Evolutionary conservation across 257 asterid genomes (phyloP).

Genomic region (Fraxinus anomala): DNA sequence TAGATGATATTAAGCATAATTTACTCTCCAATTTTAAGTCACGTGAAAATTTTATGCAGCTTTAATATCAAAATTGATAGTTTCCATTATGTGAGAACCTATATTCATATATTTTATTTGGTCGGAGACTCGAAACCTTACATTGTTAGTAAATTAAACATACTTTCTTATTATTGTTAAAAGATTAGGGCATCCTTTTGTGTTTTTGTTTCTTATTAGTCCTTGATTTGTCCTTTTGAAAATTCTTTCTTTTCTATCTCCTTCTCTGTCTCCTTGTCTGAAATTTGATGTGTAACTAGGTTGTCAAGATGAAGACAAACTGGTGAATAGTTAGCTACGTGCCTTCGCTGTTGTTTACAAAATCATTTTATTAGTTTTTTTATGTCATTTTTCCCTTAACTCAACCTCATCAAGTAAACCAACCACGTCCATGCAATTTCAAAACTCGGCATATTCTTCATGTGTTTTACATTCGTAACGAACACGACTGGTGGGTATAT

Average conservation of each 20-base stretch:
- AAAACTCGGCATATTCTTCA: constrained; percentile 35
- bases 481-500: not conserved
- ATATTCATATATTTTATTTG: too few species aligned
- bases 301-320: constrained; percentile 7
- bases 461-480: constrained; percentile 10
- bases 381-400: constrained; percentile 24
- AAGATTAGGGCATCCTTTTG: not conserved
- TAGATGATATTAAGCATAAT: too few species aligned
- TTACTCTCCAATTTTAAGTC: too few species aligned
- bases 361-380: not conserved
- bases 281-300: not conserved
- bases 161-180: too few species aligned
- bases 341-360: constrained; percentile 49
- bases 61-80: too few species aligned
- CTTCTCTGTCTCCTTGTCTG: not conserved
- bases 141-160: too few species aligned
- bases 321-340: constrained; percentile 56
- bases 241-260: not conserved
- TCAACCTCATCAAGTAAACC: constrained; percentile 1
- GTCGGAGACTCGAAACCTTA: too few species aligned
- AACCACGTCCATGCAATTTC: constrained; percentile 27
- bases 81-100: too few species aligned
- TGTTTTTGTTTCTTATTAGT: not conserved
- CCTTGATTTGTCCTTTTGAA: not conserved
- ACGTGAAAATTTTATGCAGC: too few species aligned